Evolutionary conservation across 345 rosid genomes (phyloP).

Genomic region (Eucalyptus sp.): DNA sequence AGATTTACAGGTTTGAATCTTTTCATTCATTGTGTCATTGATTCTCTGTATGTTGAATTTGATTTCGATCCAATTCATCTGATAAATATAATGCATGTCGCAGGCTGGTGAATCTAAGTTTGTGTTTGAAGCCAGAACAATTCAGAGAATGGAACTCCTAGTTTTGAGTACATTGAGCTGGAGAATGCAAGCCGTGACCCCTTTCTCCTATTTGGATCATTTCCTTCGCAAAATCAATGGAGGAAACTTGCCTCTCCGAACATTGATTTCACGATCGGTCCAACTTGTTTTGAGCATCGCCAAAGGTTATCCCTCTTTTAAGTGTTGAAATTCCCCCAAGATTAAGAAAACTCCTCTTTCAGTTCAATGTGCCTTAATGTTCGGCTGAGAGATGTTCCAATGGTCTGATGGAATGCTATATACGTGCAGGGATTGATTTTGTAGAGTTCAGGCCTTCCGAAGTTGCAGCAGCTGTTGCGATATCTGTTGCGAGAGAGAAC

Average conservation of each 20-base stretch:
- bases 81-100: neutral
- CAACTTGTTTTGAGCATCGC: conserved; percentile 32
- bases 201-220: conserved; percentile 51
- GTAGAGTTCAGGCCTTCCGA: conserved; percentile 73
- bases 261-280: conserved; percentile 25
- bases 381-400: neutral
- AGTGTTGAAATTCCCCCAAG: neutral
- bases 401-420: neutral
- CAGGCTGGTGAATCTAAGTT: conserved; percentile 47
- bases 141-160: conserved; percentile 70
- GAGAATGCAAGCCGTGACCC: conserved; percentile 77
- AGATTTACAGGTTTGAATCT: conserved; percentile 47
- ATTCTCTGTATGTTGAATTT: neutral
- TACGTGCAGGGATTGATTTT: conserved; percentile 56
- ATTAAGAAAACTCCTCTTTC: neutral
- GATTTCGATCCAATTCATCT: neutral
- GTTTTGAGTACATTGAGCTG: conserved; percentile 53
- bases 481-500: conserved; percentile 29
- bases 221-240: conserved; percentile 44
- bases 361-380: neutral
- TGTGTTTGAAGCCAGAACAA: conserved; percentile 55
- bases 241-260: conserved; percentile 13
- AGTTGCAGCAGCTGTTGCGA: conserved; percentile 75
- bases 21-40: neutral
- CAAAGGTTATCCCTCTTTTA: conserved; percentile 20